Evolutionary conservation across 805 yeast genomes (phyloP).

Genomic region (Saccharomycopsis oosterbeekiorum): DNA sequence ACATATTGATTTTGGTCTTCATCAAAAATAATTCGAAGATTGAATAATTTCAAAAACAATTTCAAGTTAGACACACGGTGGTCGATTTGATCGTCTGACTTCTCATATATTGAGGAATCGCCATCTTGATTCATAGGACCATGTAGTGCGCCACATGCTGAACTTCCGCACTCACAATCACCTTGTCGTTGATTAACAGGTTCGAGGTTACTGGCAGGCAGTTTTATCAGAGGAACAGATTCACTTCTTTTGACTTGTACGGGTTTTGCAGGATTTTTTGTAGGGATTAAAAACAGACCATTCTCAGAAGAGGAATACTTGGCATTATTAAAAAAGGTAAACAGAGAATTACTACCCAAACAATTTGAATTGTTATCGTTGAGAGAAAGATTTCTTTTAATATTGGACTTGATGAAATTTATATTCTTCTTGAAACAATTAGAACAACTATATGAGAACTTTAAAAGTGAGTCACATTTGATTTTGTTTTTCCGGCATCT

Average conservation of each 20-base stretch:
- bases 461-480: constrained; percentile 16
- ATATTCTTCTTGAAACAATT: constrained; percentile 18
- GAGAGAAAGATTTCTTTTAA: not conserved
- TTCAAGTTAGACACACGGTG: not conserved
- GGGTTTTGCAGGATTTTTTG: not conserved
- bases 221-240: not conserved
- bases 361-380: not conserved
- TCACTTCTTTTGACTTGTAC: not conserved
- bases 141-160: not conserved
- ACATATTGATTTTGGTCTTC: not conserved
- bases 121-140: not conserved
- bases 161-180: constrained; percentile 1
- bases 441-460: constrained; percentile 17
- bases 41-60: constrained; percentile 11
- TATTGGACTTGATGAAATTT: constrained; percentile 8
- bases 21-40: not conserved
- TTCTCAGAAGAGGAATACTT: not conserved
- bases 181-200: not conserved
- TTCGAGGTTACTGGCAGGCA: not conserved
- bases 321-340: not conserved
- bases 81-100: not conserved
- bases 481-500: constrained; percentile 18
- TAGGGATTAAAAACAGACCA: not conserved
- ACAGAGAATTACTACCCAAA: not conserved
- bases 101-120: not conserved